Evolutionary conservation across 495 filamentous ascomycete species (phyloP), one percentile per base, ranked within the genome.

Genomic region (Aspergillus taichungensis): DNA sequence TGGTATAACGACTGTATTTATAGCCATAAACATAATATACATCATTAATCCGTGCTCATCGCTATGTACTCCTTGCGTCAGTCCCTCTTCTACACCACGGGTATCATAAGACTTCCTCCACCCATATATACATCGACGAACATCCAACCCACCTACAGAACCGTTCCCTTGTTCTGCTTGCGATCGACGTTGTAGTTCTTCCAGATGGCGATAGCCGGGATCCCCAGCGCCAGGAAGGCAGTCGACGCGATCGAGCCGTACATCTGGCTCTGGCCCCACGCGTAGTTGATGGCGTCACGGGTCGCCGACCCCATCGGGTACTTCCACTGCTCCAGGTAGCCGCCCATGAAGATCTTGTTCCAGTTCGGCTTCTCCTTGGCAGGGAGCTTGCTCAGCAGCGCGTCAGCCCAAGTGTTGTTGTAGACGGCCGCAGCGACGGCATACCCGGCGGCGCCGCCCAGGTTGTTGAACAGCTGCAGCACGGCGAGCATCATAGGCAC

Each of bases 351-450:
- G 29, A 73, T 76, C 11, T 66, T 61, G 35, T 68, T 69, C n/a
- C 65, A 68, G 49, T 74, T 70, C 36, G 57, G 46, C 54, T 77
- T 74, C 24, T 65, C 60, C 2, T 64, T 55, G 10, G 65, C 61
- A 3, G 75, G 63, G 6, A 76, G 55, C 42, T 44, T 51, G 8
- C 46, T 46, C 29, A 41, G 35, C 30, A 91, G 70, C 7, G 71
- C 69, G 1, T 56, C 40, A 30, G 79, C 77, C 59, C 88, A 83
- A 37, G 74, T 67, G 49, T 75, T 73, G 39, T 75, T 81, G 75
- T 83, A 89, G 54, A 92, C 82, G 29, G 85, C 82, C 0, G 71
- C 74, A 2, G 79, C 68, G 8, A 91, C 67, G 4, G 78, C 67
- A 8, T 57, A 52, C 3, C 86, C 85, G 45, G 87, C 74, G 5